phyloP scores from a whole-genome alignment of 257 asterid species.

The Rhazya stricta region DNA sequence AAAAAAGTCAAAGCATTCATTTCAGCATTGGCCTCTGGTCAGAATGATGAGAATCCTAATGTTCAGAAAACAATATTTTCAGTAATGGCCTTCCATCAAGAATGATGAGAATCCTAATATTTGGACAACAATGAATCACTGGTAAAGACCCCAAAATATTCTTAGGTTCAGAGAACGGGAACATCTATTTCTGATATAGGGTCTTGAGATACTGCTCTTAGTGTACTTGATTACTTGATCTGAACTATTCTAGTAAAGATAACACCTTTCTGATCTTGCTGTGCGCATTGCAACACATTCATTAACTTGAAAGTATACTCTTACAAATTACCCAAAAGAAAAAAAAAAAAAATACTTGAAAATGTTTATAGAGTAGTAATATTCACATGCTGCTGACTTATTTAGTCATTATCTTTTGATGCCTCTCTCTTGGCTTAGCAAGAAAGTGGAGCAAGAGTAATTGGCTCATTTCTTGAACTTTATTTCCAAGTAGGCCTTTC shows the following conservation, averaged over 20 bases:
- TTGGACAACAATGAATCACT: neutral
- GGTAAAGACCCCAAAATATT: neutral
- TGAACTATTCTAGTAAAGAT: neutral
- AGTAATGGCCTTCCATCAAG: neutral
- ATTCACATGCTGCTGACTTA: neutral
- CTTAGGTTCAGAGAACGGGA: neutral
- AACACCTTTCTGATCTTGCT: neutral
- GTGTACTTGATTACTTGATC: neutral
- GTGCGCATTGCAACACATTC: neutral
- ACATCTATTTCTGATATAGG: neutral
- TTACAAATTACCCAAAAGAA: neutral
- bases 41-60: too few relatives aligned
- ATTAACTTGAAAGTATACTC: conserved; percentile 2
- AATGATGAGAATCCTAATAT: neutral
- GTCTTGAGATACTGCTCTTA: neutral
- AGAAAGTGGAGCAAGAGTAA: neutral
- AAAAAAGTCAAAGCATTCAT: neutral
- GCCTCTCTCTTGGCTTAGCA: neutral
- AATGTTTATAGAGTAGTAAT: neutral
- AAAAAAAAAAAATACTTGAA: neutral
- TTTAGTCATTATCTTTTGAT: neutral
- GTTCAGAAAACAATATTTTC: neutral
- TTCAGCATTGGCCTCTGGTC: neutral
- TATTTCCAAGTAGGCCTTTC: neutral
- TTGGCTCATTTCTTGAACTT: neutral